Evolutionary conservation across 306 rosid species (phyloP), one percentile per base, ranked within the genome.

Genomic region (Pyrus communis): DNA sequence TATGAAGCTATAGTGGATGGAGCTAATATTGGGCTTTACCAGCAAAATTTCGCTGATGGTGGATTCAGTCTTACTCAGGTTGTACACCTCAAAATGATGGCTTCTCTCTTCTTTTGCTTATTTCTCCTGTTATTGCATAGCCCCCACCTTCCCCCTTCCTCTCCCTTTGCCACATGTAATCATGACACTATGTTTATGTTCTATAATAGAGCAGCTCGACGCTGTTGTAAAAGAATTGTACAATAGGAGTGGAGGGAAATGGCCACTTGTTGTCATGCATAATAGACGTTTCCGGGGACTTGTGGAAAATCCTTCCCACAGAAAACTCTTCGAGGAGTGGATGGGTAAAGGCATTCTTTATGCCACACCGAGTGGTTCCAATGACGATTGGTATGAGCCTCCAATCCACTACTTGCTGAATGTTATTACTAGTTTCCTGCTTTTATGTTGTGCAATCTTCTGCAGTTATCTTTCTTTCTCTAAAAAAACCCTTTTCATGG

Each of bases 41-140:
- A 92, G 77, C 98, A 95, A 80, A 95, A 95, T 90, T 95, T 90
- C 83, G 91, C 96, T 15, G 96, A 90, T 71, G 98, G 96, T 76
- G 91, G 96, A 83, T 95, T 95, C 80, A 90, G 89, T 79, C 75
- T 85, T 78, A 69, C 88, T 67, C 97, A 89, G 98, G 98, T 94
- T 90, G 77, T 81, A 73, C 55, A 80, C 75, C 75, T 67, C 58
- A 65, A 35, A 38, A 35, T 58, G 58, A 77, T 49, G 31, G 23
- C 64, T 27, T 35, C 35, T 51, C 46, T 42, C 60, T 74, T 65
- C 1, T n/a, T 76, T 64, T 33, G 42, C 13, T 17, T 62, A 40
- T 22, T 27, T 17, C 43, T 68, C 62, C 52, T 30, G 58, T 55
- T 52, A 35, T 52, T 61, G 35, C 55, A 22, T 21, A 10, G 15